Evolutionary conservation across 345 rosid species (phyloP).

Genomic region (Eucalyptus erythrocorys): DNA sequence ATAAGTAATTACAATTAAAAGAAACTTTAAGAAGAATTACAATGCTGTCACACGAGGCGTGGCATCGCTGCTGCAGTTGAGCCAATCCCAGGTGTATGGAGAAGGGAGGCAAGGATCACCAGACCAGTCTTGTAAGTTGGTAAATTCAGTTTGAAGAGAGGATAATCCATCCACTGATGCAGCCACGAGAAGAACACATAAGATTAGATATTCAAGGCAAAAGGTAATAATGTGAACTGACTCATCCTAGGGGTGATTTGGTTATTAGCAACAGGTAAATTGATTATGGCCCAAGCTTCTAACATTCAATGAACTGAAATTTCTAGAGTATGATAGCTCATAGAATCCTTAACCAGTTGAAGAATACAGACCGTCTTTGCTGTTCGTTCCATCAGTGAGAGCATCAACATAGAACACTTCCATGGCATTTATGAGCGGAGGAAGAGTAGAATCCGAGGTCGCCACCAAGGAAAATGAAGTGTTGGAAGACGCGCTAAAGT

Average conservation of each 20-base stretch:
- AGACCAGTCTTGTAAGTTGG: conserved; percentile 8
- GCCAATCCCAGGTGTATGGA: conserved; percentile 34
- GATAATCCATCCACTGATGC: conserved; percentile 17
- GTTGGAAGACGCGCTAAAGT: conserved; percentile 10
- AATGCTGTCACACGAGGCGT: conserved; percentile 27
- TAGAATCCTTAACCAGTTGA: neutral
- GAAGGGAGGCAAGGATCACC: conserved; percentile 49
- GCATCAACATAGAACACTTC: conserved; percentile 16
- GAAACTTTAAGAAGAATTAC: conserved; percentile 1
- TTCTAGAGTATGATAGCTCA: neutral
- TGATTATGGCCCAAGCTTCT: neutral
- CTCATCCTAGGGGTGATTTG: neutral
- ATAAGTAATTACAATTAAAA: neutral
- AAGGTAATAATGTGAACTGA: neutral
- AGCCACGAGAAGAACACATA: neutral
- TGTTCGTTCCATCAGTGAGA: conserved; percentile 13
- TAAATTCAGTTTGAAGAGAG: neutral
- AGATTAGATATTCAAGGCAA: neutral
- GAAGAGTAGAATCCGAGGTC: conserved; percentile 19
- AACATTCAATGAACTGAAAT: neutral
- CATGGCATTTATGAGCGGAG: conserved; percentile 39
- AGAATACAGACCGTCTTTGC: conserved; percentile 12
- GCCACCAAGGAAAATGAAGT: conserved; percentile 17
- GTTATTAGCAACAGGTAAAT: neutral
- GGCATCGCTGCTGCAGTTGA: conserved; percentile 15